These are phyloP conservation scores for Orbilia ellipsospora DNA, from an alignment of 2,329 filamentous ascomycete species.

Conservation along the genomic window DNA sequence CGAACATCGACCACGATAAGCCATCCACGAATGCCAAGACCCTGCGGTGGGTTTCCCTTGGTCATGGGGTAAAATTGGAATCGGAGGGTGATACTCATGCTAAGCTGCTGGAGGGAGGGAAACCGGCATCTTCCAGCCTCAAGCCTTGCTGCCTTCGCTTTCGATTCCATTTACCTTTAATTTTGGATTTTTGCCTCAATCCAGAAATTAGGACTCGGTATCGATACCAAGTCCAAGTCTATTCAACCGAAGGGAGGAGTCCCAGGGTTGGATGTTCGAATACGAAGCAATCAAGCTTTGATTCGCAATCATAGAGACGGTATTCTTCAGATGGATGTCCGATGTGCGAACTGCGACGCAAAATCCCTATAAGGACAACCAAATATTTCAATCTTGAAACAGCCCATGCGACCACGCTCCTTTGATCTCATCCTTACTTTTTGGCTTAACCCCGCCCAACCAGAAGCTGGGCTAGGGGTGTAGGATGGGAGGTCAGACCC, in stretches of 20 bases:
- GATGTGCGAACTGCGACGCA: conserved; percentile 53
- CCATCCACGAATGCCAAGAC: conserved; percentile 49
- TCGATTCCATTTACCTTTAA: neutral
- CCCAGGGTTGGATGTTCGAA: no score
- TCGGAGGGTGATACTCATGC: conserved; percentile 11
- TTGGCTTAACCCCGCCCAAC: conserved; percentile 39
- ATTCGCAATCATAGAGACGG: no score
- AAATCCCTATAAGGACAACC: conserved; percentile 53
- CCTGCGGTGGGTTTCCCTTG: conserved; percentile 48
- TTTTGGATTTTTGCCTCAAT: conserved; percentile 35
- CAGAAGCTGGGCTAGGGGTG: conserved; percentile 6
- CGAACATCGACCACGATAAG: conserved; percentile 37
- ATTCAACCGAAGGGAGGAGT: neutral
- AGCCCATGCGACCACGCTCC: conserved; percentile 41
- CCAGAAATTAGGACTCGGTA: neutral
- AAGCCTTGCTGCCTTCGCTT: no score
- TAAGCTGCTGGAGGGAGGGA: conserved; percentile 7
- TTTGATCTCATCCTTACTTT: conserved; percentile 15
- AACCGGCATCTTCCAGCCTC: conserved; percentile 40
- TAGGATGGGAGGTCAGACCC: conserved; percentile 24
- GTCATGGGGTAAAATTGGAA: conserved; percentile 51
- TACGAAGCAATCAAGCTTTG: no score
- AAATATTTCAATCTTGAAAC: conserved; percentile 23
- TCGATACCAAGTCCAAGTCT: neutral
- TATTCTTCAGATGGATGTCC: conserved; percentile 20